A percentile compares a stretch with the other conserved stretches of the same genome.
These are phyloP conservation scores for Termitomyces titanicus DNA, from an alignment of 768 basidiomycete species.

Conservation along the genomic window DNA sequence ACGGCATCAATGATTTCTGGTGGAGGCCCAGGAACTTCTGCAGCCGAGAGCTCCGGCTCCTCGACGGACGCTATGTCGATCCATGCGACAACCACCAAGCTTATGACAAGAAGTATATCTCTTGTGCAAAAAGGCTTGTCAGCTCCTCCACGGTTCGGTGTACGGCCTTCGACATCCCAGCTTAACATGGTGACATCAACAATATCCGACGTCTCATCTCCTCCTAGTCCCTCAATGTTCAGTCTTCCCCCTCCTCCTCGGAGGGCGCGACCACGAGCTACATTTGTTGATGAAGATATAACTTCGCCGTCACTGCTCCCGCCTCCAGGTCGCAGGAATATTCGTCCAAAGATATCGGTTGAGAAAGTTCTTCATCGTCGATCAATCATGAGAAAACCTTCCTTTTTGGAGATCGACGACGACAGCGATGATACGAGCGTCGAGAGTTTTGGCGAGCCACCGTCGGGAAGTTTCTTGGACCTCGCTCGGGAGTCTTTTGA, in stretches of 20 bases:
- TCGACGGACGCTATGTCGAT: conserved; percentile 20
- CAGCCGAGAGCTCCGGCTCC: conserved; percentile 18
- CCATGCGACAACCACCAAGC: conserved; percentile 9
- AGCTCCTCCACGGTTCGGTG: conserved; percentile 14
- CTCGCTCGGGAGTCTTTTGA: conserved; percentile 52
- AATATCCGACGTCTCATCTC: conserved; percentile 15
- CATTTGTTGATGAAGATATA: conserved; percentile 13
- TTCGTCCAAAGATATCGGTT: conserved; percentile 29
- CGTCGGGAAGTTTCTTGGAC: conserved; percentile 45
- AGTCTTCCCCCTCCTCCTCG: conserved; percentile 59
- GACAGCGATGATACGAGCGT: conserved; percentile 30
- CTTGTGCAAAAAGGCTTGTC: conserved; percentile 14
- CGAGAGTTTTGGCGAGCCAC: conserved; percentile 17
- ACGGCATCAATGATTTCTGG: conserved; percentile 24
- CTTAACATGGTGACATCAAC: conserved; percentile 20
- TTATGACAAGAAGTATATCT: conserved; percentile 18
- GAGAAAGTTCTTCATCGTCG: conserved; percentile 42
- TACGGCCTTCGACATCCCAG: conserved; percentile 35
- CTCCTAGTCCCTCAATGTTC: conserved; percentile 26
- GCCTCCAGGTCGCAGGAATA: conserved; percentile 22
- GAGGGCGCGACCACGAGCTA: conserved; percentile 26
- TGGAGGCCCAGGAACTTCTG: conserved; percentile 23
- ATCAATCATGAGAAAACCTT: conserved; percentile 63
- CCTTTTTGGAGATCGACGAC: conserved; percentile 67
- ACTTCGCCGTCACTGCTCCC: conserved; percentile 28